Conservation (phyloP, 1,284 basidiomycete species). For the Trichosporon ovoides region DNA sequence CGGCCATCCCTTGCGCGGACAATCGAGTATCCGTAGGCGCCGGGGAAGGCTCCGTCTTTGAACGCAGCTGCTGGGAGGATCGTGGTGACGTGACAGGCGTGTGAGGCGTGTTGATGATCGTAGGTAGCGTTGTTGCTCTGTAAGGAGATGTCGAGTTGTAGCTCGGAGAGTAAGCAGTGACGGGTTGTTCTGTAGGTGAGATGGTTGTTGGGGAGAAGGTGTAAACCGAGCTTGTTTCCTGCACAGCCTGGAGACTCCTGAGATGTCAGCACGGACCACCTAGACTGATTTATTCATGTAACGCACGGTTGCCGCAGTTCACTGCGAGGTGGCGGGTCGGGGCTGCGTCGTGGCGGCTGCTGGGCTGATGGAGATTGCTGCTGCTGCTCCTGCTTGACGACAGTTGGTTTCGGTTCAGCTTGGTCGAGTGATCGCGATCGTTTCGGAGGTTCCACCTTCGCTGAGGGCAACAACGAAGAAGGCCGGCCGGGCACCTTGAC, state of each 20-base stretch:
- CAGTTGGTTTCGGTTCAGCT: not conserved
- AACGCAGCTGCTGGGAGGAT: not conserved
- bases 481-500: not conserved
- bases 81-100: constrained; percentile 14
- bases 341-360: constrained; percentile 22
- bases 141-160: not conserved
- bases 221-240: not conserved
- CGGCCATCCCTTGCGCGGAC: not conserved
- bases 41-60: not conserved
- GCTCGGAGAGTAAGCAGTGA: not conserved
- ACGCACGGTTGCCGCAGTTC: constrained; percentile 34
- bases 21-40: not conserved
- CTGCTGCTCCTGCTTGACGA: not conserved
- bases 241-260: not conserved
- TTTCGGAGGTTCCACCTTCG: not conserved
- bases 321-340: constrained; percentile 43
- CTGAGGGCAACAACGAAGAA: not conserved
- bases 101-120: constrained; percentile 33
- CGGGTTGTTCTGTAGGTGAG: not conserved
- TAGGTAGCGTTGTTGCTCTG: constrained; percentile 30
- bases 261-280: not conserved
- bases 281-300: not conserved
- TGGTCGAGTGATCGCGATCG: not conserved
- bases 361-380: not conserved
- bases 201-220: not conserved